Evolutionary conservation across 1,139 yeast species (phyloP).

Genomic region (Geotrichum aggregatum): DNA sequence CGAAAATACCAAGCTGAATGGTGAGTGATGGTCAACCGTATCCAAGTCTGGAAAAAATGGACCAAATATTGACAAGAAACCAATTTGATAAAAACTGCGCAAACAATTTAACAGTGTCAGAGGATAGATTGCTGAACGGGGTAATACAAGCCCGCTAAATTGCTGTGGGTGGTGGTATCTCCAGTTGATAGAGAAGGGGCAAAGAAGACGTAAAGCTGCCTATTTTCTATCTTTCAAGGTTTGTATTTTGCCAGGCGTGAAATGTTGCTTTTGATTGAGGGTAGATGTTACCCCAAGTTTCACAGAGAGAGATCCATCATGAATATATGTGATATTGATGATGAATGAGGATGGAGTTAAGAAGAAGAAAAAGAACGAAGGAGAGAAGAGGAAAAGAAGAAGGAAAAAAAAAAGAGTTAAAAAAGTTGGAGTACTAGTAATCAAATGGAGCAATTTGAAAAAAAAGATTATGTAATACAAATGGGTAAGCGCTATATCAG

Average conservation of each 20-base stretch:
- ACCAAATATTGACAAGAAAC: no score
- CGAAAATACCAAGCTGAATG: not conserved
- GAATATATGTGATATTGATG: not conserved
- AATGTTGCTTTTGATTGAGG: no score
- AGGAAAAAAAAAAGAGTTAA: conserved; percentile 1
- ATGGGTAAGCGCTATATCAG: no score
- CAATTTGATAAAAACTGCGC: no score
- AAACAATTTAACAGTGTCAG: no score
- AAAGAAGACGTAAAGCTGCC: not conserved
- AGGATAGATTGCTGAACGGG: no score
- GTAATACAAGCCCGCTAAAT: no score
- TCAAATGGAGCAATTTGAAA: conserved; percentile 1
- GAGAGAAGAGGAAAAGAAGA: conserved; percentile 7
- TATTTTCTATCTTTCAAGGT: no score
- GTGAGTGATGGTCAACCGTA: no score
- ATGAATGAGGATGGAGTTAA: not conserved
- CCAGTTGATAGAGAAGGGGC: not conserved
- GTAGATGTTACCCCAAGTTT: conserved; percentile 3
- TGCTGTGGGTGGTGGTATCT: not conserved
- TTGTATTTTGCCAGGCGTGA: no score
- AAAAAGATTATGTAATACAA: not conserved
- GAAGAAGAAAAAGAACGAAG: not conserved
- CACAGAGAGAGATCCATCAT: conserved; percentile 4
- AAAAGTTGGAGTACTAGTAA: conserved; percentile 6
- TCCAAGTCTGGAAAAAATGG: no score